Base-by-base conservation (phyloP, 1,284 basidiomycete species). In the Hymenochaete sp. region DNA sequence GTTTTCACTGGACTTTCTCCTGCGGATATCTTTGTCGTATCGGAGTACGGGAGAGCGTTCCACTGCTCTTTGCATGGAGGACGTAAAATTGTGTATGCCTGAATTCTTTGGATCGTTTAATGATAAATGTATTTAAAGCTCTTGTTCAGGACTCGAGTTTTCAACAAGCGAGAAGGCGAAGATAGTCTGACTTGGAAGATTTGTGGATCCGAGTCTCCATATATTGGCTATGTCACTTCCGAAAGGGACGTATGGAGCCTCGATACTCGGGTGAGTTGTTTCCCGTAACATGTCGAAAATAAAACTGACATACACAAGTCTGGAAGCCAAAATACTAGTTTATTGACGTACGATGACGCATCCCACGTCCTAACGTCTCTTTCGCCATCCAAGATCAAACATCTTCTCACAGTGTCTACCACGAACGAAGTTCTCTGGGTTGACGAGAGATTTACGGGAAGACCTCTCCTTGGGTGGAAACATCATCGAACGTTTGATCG, bases 371-470 rank as follows among this genome's bases (percentile, higher is more conserved):
- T 56, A 9, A 55, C 55, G 10, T 56, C 53, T 6, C 27, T 54
- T 24, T 49, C 45, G 11, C 31, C 31, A 21, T 37, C 44, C 13
- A 33, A 40, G 16, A 26, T 32, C 16, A 31, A 36, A 11, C 45
- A 51, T 26, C 18, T 55, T 5, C 38, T 50, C 38, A 70, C 72
- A 8, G 53, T 82, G 3, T 70, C 67, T 28, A 76, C 82, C 0
- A 86, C 80, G 0, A 64, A 61, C 2, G 68, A 79, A 38, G 55
- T 87, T 16, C 49, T 80, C 11, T 87, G 82, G 82, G 56, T 86
- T 24, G 84, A 88, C 54, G 62, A 68, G 31, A 72, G 83, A 25
- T 71, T 67, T 55, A 59, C 70, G 10, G 57, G 57, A 18, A 72
- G 63, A 48, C 80, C 83, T 13, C 53, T 87, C 2, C 53, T 87